Evolutionary conservation across 179 eudicot species (phyloP), one percentile per base, ranked within the genome.

Genomic region (Spinacia oleracea): DNA sequence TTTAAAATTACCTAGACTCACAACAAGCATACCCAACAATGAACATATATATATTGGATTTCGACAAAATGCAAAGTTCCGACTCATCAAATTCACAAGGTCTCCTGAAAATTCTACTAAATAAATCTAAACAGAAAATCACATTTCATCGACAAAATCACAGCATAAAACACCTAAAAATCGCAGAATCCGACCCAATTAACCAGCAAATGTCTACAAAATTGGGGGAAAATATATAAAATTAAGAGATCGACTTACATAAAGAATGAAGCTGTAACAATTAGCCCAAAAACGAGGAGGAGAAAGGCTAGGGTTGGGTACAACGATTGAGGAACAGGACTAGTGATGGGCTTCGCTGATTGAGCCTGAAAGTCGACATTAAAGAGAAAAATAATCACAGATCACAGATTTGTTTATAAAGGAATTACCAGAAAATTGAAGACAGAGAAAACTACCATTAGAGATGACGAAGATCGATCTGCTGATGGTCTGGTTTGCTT

Each of bases 261-360:
- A 85, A 93, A 93, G 88, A 93, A 92, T 15, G 92, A 87, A 63
- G 97, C 95, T 23, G 98, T 88, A 67, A 93, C 80, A 15, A 88
- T 74, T 32, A 93, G 93, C n/a, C 98, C 97, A 6, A 87, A 29
- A 0, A 88, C 80, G 65, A 93, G 90, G 90, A 93, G 86, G 72
- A 92, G 71, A 66, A 89, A 86, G 16, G 97, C 86, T 27, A 94
- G 89, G 72, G 94, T 87, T 23, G 97, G 94, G 75, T 92, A 92
- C 88, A 88, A 69, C 75, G 86, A 87, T 10, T 68, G 88, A 0
- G 96, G 89, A 50, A 94, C 90, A 3, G 97, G 98, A 76, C 96
- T 92, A 56, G 89, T 83, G 73, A 94, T 90, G 16, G 96, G 85
- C 70, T 91, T 92, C 78, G 74, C 86, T 18, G 91, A 55, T 77